Evolutionary conservation across 768 basidiomycete species (phyloP), one percentile per base, ranked within the genome.

Genomic region (Collybia sordida): DNA sequence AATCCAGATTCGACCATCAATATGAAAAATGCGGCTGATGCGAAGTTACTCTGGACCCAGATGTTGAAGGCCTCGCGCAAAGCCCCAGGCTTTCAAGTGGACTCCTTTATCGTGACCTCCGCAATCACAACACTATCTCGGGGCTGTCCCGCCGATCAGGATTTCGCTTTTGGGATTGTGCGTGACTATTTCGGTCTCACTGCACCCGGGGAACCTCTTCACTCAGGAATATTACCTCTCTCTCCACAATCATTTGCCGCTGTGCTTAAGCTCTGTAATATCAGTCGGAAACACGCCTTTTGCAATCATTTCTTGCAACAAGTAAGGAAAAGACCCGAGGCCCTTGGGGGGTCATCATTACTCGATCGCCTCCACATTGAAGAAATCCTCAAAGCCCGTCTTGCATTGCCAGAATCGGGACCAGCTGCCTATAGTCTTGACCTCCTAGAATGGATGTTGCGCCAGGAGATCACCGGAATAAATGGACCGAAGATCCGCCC

Each of bases 31-130:
- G 81, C 85, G 7, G 77, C 81, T 15, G 85, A 90, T 53, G 87
- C 85, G 12, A 85, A 78, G 59, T 71, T 87, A 14, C 65, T 93
- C 12, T 92, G 90, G 90, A 72, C 66, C 9, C 81, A 85, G 59
- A 74, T 86, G 67, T 58, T 78, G 51, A 85, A 82, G 54, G 69
- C 74, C 15, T 64, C 75, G 14, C 73, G 77, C 49, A 77, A 72
- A 51, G 65, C 63, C 7, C 59, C 73, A 2, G 66, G 72, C 7
- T 73, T 87, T 40, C 52, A 64, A 37, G 64, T 86, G 21, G 87
- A 90, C 59, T 70, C 77, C 3, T 71, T 75, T 50, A 62, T 82
- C 41, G 73, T 85, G 28, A 64, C 77, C 7, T 63, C 80, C 17
- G 72, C 81, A 17, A 68, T 91, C 18, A 69, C 72, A 2, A 79